phyloP scores from a whole-genome alignment of 2,329 filamentous ascomycete species.

The Cadophora sp. region DNA sequence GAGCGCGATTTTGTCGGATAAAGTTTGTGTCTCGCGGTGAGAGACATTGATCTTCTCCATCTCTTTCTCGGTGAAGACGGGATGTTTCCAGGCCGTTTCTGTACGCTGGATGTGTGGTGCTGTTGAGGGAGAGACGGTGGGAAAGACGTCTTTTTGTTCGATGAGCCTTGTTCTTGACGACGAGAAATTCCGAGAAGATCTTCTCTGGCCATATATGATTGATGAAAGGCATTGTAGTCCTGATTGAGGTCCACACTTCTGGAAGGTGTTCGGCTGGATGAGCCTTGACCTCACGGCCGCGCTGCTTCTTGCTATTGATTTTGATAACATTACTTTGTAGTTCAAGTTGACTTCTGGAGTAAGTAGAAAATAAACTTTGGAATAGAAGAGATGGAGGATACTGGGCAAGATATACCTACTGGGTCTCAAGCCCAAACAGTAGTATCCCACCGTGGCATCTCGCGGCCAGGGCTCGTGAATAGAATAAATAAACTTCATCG shows the following conservation, averaged over 20 bases:
- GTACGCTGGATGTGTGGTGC: constrained; percentile 11
- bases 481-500: not conserved
- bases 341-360: not conserved
- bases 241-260: not conserved
- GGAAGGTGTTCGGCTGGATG: not conserved
- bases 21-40: not conserved
- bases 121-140: constrained; percentile 1
- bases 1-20: not conserved
- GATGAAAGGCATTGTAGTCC: not conserved
- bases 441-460: not conserved
- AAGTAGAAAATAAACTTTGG: not conserved
- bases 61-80: constrained; percentile 1
- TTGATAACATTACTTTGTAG: not conserved
- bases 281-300: not conserved
- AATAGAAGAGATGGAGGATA: not conserved
- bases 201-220: not conserved
- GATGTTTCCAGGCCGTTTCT: constrained; percentile 8
- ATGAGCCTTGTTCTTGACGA: not conserved
- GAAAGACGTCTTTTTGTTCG: constrained; percentile 4
- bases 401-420: not conserved
- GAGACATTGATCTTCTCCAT: not conserved
- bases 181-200: not conserved
- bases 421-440: not conserved
- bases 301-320: not conserved
- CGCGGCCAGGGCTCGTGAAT: not conserved